Evolutionary conservation across 306 rosid species (phyloP).

Genomic region (Datisca glomerata): DNA sequence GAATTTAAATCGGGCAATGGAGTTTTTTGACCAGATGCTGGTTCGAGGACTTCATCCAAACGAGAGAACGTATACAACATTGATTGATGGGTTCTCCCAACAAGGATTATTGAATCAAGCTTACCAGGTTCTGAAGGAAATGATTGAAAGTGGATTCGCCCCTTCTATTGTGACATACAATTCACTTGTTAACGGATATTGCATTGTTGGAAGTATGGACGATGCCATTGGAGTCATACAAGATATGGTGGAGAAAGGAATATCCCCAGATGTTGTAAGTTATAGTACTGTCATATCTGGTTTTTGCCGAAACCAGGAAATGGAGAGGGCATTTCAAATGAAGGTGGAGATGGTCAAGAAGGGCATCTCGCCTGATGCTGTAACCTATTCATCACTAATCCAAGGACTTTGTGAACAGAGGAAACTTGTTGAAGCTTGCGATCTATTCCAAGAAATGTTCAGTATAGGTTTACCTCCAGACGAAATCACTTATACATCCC

Average conservation of each 20-base stretch:
- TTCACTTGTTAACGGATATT: conserved; percentile 63
- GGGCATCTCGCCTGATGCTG: conserved; percentile 50
- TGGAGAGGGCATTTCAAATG: conserved; percentile 53
- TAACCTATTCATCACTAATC: conserved; percentile 68
- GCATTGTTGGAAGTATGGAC: conserved; percentile 58
- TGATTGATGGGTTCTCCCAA: conserved; percentile 74
- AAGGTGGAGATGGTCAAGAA: conserved; percentile 63
- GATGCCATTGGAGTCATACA: conserved; percentile 43
- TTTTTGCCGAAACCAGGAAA: conserved; percentile 49
- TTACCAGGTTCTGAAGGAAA: conserved; percentile 47
- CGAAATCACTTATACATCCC: conserved; percentile 63
- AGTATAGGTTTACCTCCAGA: conserved; percentile 39
- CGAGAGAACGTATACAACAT: conserved; percentile 67
- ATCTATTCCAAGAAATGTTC: conserved; percentile 65
- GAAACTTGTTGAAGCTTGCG: conserved; percentile 50
- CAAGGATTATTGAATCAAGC: conserved; percentile 61
- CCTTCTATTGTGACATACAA: conserved; percentile 75
- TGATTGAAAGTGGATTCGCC: conserved; percentile 49
- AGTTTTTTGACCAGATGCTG: conserved; percentile 57
- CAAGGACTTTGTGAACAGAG: conserved; percentile 68
- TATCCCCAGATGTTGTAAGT: conserved; percentile 65
- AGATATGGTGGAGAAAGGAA: conserved; percentile 48
- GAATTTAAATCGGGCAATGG: conserved; percentile 59
- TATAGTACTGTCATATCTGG: conserved; percentile 77
- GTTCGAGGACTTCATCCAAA: conserved; percentile 57